Evolutionary conservation across 1,139 yeast genomes (phyloP).

Genomic region (Protomyces arabidopsidicola): DNA sequence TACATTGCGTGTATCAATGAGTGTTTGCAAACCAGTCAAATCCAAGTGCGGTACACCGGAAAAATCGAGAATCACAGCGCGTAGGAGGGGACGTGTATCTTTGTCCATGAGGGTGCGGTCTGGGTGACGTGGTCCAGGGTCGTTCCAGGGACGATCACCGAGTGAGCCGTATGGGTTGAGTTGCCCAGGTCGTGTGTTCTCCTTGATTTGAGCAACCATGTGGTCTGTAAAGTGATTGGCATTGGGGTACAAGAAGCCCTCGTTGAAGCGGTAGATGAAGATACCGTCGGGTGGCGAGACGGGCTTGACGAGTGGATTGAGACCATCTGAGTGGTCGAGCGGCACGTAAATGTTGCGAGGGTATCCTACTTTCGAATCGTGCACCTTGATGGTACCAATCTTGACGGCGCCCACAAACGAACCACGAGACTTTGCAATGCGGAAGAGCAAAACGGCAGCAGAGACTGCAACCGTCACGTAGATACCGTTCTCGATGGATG

Average conservation of each 20-base stretch:
- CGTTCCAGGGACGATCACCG: slow-evolving; percentile 87
- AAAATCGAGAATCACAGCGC: slow-evolving; percentile 74
- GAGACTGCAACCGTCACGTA: slow-evolving; percentile 88
- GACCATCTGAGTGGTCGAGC: slow-evolving; percentile 50
- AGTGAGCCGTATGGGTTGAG: slow-evolving; percentile 46
- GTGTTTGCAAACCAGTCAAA: slow-evolving; percentile 70
- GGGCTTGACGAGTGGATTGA: slow-evolving; percentile 53
- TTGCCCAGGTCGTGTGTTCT: slow-evolving; percentile 58
- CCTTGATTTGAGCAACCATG: slow-evolving; percentile 63
- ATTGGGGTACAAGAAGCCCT: slow-evolving; percentile 76
- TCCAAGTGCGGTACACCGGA: slow-evolving; percentile 71
- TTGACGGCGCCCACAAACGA: slow-evolving; percentile 73
- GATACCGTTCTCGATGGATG: slow-evolving; percentile 81
- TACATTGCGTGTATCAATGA: slow-evolving; percentile 71
- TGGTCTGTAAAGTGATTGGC: slow-evolving; percentile 67
- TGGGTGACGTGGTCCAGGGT: slow-evolving; percentile 59
- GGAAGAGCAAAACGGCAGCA: slow-evolving; percentile 64
- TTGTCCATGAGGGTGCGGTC: slow-evolving; percentile 33
- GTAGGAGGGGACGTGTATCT: slow-evolving; percentile 61
- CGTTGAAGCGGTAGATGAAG: slow-evolving; percentile 75
- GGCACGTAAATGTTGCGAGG: slow-evolving; percentile 49
- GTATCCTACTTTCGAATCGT: slow-evolving; percentile 18
- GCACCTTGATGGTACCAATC: slow-evolving; percentile 49
- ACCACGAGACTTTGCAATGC: slow-evolving; percentile 76
- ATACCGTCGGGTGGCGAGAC: slow-evolving; percentile 79